Conservation (phyloP, 2,329 filamentous ascomycete genomes). For the Diaporthe sp. region DNA sequence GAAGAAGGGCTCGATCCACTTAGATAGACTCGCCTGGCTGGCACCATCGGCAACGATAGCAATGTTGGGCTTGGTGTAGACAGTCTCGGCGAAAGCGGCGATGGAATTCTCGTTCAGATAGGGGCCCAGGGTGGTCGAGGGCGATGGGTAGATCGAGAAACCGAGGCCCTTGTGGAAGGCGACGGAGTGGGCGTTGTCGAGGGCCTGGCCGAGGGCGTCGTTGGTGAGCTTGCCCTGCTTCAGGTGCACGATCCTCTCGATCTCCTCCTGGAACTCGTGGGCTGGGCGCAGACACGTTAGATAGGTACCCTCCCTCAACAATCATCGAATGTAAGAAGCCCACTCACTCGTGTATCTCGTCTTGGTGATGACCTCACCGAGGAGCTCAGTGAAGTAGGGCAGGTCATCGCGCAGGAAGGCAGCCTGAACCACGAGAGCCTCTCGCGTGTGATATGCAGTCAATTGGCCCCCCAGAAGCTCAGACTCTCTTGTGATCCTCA, state of each 20-base stretch:
- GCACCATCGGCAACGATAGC: slow-evolving; percentile 93
- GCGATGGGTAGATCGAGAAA: slow-evolving; percentile 79
- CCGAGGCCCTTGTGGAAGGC: slow-evolving; percentile 97
- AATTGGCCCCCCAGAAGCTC: slow-evolving; percentile 96
- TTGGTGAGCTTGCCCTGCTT: slow-evolving; percentile 81
- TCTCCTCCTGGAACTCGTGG: slow-evolving; percentile 91
- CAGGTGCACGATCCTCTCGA: slow-evolving; percentile 81
- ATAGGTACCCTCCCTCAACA: slow-evolving; percentile 26
- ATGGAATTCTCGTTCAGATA: slow-evolving; percentile 86
- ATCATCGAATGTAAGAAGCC: slow-evolving; percentile 37
- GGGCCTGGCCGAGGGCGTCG: slow-evolving; percentile 76
- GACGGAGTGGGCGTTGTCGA: slow-evolving; percentile 87
- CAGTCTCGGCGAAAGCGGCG: slow-evolving; percentile 80
- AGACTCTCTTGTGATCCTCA: slow-evolving; percentile 94
- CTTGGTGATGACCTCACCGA: slow-evolving; percentile 90
- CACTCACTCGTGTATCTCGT: slow-evolving; percentile 86
- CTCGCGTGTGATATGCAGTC: slow-evolving; percentile 88
- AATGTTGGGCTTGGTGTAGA: slow-evolving; percentile 91
- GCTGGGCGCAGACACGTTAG: slow-evolving; percentile 63
- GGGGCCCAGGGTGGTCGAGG: slow-evolving; percentile 79
- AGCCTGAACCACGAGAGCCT: slow-evolving; percentile 92
- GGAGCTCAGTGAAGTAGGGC: slow-evolving; percentile 96
- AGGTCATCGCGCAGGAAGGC: slow-evolving; percentile 97
- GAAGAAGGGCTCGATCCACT: slow-evolving; percentile 97
- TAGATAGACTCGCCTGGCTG: slow-evolving; percentile 79